Base-by-base conservation (phyloP, 768 basidiomycete genomes). In the Suillus bovinus region DNA sequence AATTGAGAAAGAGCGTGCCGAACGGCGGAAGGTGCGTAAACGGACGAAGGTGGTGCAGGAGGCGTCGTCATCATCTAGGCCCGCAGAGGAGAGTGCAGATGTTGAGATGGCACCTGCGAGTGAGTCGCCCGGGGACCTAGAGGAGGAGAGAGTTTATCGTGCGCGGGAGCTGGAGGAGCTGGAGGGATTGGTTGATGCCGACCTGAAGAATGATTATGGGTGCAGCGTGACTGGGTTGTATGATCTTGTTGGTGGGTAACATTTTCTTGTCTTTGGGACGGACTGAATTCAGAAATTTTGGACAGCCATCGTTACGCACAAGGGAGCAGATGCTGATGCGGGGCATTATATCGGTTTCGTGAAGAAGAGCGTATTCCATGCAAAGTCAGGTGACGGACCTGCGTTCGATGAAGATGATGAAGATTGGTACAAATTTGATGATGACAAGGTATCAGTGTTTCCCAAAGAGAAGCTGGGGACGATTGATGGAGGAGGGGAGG, bases 371-470 rank as follows among this genome's bases (percentile, higher is more conserved):
- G 83, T 84, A 22, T 86, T 91, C 78, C 83, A 86, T 58, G 46
- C 68, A 13, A 62, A 59, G 20, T 63, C 70, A 22, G 57, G 54
- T 22, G 59, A 66, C 22, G 69, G 65, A 14, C 54, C 69, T 29
- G 61, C 65, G 22, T 68, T 68, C 52, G 81, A 81, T 61, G 73
- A 88, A 54, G 86, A 86, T 50, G 87, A 93, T 55, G 89, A 91
- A 64, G 90, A 90, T 70, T 92, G 96, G 96, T 93, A 90, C 79
- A 96, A 96, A 77, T 98, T 96, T 70, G 96, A 98, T 69, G 95
- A 98, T 67, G 94, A 96, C 66, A 96, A 94, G 77, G 96, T 93
- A 42, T 89, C 93, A 20, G 67, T 88, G 59, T 96, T 99, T 74
- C 87, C 86, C 1, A 84, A 83, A 74, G 94, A 95, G 72, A 96